A percentile compares a stretch with the other conserved stretches of the same genome.
These are phyloP conservation scores for Chaetomidium leptoderma DNA, from an alignment of 495 filamentous ascomycete species.

Conservation along the genomic window DNA sequence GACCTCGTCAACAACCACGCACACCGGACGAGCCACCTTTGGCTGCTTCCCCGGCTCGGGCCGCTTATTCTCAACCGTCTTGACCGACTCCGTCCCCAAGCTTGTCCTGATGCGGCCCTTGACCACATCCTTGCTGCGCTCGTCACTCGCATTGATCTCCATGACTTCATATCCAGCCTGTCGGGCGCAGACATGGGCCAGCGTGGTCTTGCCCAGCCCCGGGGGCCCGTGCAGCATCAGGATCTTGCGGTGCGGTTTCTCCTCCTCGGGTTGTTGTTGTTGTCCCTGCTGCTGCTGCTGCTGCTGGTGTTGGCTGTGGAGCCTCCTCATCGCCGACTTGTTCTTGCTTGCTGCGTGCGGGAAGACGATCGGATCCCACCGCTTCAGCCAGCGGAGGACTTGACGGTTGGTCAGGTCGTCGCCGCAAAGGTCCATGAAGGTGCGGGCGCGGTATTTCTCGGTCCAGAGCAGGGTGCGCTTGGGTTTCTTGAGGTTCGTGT, in stretches of 20 bases:
- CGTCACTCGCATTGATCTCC: slow-evolving; percentile 83
- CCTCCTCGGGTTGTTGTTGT: slow-evolving; percentile 47
- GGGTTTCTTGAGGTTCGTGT: slow-evolving; percentile 40
- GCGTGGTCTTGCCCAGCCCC: slow-evolving; percentile 90
- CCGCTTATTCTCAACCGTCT: slow-evolving; percentile 65
- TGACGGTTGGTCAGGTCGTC: slow-evolving; percentile 91
- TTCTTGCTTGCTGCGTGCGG: slow-evolving; percentile 61
- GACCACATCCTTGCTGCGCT: slow-evolving; percentile 72
- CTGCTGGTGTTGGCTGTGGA: slow-evolving; percentile 20
- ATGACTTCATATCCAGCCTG: slow-evolving; percentile 95
- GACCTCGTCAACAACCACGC: slow-evolving; percentile 92
- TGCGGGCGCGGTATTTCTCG: slow-evolving; percentile 85
- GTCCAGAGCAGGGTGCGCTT: slow-evolving; percentile 65
- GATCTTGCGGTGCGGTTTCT: slow-evolving; percentile 75
- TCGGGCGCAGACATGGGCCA: slow-evolving; percentile 91
- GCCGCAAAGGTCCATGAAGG: slow-evolving; percentile 88
- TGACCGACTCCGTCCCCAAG: slow-evolving; percentile 87
- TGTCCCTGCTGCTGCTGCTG: slow-evolving; percentile 18
- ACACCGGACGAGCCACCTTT: slow-evolving; percentile 79
- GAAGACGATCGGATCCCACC: slow-evolving; percentile 90
- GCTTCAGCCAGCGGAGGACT: slow-evolving; percentile 89
- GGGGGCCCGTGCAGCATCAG: slow-evolving; percentile 85
- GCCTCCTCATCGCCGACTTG: slow-evolving; percentile 12
- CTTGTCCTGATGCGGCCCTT: slow-evolving; percentile 83
- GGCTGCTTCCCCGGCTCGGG: slow-evolving; percentile 53